Evolutionary conservation across 2,329 filamentous ascomycete genomes (phyloP), one percentile per base, ranked within the genome.

Genomic region (Aureobasidium sp.): DNA sequence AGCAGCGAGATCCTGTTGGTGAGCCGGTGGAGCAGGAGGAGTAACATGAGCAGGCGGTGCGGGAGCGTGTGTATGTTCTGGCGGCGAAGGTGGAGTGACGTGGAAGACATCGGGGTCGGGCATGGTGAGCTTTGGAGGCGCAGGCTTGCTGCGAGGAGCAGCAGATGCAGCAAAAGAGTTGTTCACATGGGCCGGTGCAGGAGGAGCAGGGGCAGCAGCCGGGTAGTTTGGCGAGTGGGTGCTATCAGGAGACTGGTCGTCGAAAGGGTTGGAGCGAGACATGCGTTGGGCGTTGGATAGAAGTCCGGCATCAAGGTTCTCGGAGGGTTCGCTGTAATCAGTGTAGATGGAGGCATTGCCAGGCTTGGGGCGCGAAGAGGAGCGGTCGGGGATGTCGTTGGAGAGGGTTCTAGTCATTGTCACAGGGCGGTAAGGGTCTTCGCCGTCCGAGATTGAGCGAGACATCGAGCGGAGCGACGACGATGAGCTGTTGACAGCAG

Each of bases 391-490:
- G 25, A 65, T 66, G 11, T 62, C 64, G 13, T 81, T 79, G 60
- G 78, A 78, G 41, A 77, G 76, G 36, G 69, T 71, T 61, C 73
- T 78, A 63, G 84, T 76, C 70, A 89, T 87, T 36, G 78, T 76
- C 16, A 84, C 81, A 0, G 80, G 81, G 55, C 90, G 85, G 75
- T 97, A 97, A 39, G 91, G 93, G 73, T 97, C 93, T 68, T 95
- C 88, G 59, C 86, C 83, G 66, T 85, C 83, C 61, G 86, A 82
- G 49, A 93, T 82, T 2, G 87, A 88, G 59, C 88, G 86, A 30
- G 91, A 89, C 66, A 97, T 79, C 2, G 91, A 95, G 73, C 92
- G 86, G 65, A 97, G 80, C 5, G 93, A 97, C 67, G 96, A 91
- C 48, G 85, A 84, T 1, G 93, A 97, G 69, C 84, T 81, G 45